Percentiles rank a stretch among this genome's conserved stretches.
These are phyloP conservation scores for Aspergillus sp. DNA, from an alignment of 2,329 filamentous ascomycete genomes.

Conservation along the genomic window DNA sequence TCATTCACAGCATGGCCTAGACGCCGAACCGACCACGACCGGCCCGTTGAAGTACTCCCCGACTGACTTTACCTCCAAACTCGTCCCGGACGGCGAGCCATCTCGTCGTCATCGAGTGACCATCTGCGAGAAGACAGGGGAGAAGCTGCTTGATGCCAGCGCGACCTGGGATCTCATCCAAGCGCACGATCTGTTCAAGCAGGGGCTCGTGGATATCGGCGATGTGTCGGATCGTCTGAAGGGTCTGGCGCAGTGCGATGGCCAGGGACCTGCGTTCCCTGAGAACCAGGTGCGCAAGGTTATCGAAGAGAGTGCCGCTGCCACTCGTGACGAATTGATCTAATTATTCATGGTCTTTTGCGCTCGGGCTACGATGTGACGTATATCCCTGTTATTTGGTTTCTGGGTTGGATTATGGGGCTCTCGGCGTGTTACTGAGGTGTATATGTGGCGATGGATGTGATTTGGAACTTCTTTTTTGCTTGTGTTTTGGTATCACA, in stretches of 20 bases:
- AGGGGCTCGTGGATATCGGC: constrained; percentile 76
- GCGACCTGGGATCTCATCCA: constrained; percentile 92
- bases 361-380: constrained; percentile 1
- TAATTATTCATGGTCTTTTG: constrained; percentile 33
- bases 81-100: constrained; percentile 51
- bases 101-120: constrained; percentile 66
- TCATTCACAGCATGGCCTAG: constrained; percentile 38
- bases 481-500: background rate
- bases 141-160: constrained; percentile 69
- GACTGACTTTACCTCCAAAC: constrained; percentile 67
- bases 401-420: background rate
- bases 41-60: constrained; percentile 71
- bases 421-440: background rate
- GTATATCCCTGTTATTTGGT: background rate
- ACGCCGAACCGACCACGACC: constrained; percentile 50
- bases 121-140: constrained; percentile 61
- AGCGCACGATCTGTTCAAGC: constrained; percentile 71
- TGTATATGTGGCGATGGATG: background rate
- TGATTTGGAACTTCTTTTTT: background rate
- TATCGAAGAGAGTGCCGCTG: constrained; percentile 75
- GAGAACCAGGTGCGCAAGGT: constrained; percentile 71
- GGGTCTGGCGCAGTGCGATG: constrained; percentile 74
- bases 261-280: constrained; percentile 82
- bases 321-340: constrained; percentile 75
- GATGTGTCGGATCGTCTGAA: constrained; percentile 79